Base-by-base conservation (phyloP, 192 early-diverging fungal genomes). In the Linnemannia exigua region DNA sequence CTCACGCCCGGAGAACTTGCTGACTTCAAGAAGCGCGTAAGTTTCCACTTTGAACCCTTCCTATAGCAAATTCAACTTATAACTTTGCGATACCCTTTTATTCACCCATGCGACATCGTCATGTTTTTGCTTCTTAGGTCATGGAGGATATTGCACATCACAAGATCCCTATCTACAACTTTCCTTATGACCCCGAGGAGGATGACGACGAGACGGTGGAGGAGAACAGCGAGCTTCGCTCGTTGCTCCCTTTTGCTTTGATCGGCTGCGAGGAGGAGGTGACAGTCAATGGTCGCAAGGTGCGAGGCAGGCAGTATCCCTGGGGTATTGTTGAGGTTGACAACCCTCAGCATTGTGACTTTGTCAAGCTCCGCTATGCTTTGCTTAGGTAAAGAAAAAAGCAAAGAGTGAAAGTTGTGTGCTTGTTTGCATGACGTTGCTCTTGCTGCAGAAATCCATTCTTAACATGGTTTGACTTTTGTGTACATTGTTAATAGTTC, bases 201-300 rank as follows among this genome's bases (percentile, higher is more conserved):
- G 98, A 98, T 76, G 99, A 99, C 79, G 98, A 99, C 80, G 99
- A 99, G 80, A 98, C 96, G 0, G 95, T 97, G 41, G 98, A 99
- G 89, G 98, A 99, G 88, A 99, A 99, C 91, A 93, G 96, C 70
- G 97, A 98, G 89, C 91, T 99, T 67, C 91, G 98, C 81, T 90
- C 91, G n/a, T 89, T 96, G 84, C 88, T 99, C 75, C 99, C 99
- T 33, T 99, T 99, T 87, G 94, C 97, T 3, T 93, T 99, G 41
- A 96, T 99, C 76, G 99, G 97, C 15, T 96, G 97, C 79, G 99
- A 99, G 77, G 93, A 96, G 71, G 95, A 98, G 48, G 89, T 95
- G 41, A 90, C 90, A n/a, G 94, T 96, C 48, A 94, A 94, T 61
- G 98, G 98, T 38, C 93, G 97, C 69, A 93, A 93, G 63, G 95